phyloP scores from a whole-genome alignment of 192 early-diverging fungal species.

The Coemansia brasiliensis region DNA sequence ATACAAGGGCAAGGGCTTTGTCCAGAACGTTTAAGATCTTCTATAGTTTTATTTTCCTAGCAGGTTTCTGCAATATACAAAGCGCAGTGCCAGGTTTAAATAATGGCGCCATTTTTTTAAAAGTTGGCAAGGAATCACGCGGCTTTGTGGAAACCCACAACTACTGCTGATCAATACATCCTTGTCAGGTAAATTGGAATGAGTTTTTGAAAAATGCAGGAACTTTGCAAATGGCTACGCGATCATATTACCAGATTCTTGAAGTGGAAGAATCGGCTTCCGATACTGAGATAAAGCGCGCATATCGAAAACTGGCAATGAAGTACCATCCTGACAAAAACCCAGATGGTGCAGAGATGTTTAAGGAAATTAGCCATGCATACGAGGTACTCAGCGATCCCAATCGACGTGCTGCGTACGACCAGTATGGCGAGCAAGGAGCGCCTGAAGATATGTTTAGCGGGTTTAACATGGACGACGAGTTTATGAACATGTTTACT shows the following conservation, averaged over 20 bases:
- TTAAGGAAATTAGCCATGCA: slow-evolving; percentile 83
- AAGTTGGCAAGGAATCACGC: neutral
- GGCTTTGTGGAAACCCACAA: neutral
- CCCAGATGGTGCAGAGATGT: slow-evolving; percentile 70
- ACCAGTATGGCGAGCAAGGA: slow-evolving; percentile 63
- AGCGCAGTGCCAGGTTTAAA: neutral
- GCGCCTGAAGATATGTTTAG: slow-evolving; percentile 40
- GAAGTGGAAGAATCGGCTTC: slow-evolving; percentile 44
- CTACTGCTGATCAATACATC: neutral
- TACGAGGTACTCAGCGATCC: slow-evolving; percentile 77
- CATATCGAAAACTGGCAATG: slow-evolving; percentile 64
- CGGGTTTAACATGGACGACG: slow-evolving; percentile 25
- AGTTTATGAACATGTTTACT: slow-evolving; percentile 24
- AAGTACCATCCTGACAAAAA: slow-evolving; percentile 68
- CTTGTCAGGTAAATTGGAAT: neutral
- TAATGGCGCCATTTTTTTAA: slow-evolving; percentile 12
- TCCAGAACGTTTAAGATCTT: slow-evolving; percentile 40
- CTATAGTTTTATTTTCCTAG: too few relatives aligned
- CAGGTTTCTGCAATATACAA: neutral
- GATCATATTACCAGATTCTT: slow-evolving; percentile 53
- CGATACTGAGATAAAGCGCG: slow-evolving; percentile 53
- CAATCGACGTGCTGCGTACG: slow-evolving; percentile 67
- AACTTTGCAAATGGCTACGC: slow-evolving; percentile 28
- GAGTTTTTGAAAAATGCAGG: neutral
- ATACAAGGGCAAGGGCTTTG: slow-evolving; percentile 75